phyloP scores from a whole-genome alignment of 1,139 yeast species.

The Suhomyces anneliseae region DNA sequence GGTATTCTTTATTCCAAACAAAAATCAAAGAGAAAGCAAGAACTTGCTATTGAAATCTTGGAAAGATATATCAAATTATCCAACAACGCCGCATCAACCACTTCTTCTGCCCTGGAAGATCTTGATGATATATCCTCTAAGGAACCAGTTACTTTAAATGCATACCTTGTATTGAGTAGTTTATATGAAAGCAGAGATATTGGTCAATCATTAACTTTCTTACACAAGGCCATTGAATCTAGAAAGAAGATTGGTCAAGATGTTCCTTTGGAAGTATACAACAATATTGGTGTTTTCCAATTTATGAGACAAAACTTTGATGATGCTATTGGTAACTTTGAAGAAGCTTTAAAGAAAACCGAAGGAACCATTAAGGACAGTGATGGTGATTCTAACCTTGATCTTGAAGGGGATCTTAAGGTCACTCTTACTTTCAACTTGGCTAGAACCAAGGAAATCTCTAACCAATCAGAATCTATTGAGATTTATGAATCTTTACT shows the following conservation, averaged over 20 bases:
- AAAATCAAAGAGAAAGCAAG: conserved; percentile 32
- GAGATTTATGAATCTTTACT: conserved; percentile 57
- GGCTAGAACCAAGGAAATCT: conserved; percentile 61
- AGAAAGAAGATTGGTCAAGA: conserved; percentile 43
- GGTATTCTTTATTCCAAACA: conserved; percentile 70
- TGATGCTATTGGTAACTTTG: conserved; percentile 41
- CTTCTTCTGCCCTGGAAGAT: conserved; percentile 25
- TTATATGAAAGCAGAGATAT: conserved; percentile 66
- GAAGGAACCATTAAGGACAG: conserved; percentile 21
- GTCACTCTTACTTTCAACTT: conserved; percentile 59
- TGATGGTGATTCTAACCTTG: conserved; percentile 28
- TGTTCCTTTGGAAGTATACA: conserved; percentile 68
- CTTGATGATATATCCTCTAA: conserved; percentile 36
- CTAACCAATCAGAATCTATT: conserved; percentile 47
- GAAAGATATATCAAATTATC: conserved; percentile 73
- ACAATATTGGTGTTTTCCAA: conserved; percentile 84
- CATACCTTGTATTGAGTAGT: conserved; percentile 64
- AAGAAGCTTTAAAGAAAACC: conserved; percentile 43
- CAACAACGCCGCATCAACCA: conserved; percentile 39
- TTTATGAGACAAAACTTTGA: conserved; percentile 63
- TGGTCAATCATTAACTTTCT: conserved; percentile 55
- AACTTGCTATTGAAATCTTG: conserved; percentile 61
- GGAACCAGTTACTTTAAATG: conserved; percentile 69
- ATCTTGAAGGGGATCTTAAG: conserved; percentile 33
- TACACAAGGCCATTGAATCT: conserved; percentile 58